These are phyloP conservation scores for Echium plantagineum DNA, from an alignment of 257 asterid genomes.

Conservation along the genomic window DNA sequence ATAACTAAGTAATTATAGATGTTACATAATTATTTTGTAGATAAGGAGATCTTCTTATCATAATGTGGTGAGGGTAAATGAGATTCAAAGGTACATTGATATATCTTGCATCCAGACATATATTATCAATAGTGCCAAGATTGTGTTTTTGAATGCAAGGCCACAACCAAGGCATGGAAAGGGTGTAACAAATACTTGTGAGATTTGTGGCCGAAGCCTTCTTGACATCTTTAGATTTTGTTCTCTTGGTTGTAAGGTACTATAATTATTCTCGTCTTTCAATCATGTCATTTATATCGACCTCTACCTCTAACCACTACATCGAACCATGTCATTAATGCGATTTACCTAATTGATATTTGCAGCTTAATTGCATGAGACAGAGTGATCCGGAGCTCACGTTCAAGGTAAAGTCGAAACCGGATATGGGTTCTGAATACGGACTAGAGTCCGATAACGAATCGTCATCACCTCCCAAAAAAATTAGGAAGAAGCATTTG, in stretches of 20 bases:
- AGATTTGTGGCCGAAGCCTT: conserved; percentile 4
- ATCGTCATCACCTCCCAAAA: conserved; percentile 23
- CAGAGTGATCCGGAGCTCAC: conserved; percentile 38
- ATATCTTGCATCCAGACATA: conserved; percentile 4
- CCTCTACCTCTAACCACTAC: no score
- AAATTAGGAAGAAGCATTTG: conserved; percentile 16
- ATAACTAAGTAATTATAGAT: no score
- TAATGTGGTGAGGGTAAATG: conserved; percentile 6
- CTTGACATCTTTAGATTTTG: conserved; percentile 3
- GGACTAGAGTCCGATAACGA: conserved; percentile 31
- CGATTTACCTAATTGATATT: neutral
- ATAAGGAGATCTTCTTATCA: conserved; percentile 4
- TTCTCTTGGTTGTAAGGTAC: conserved; percentile 7
- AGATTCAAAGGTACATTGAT: conserved; percentile 4
- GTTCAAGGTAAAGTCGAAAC: conserved; percentile 24
- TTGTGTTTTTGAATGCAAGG: conserved; percentile 4
- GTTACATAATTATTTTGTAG: neutral
- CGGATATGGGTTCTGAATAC: conserved; percentile 15
- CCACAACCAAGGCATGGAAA: conserved; percentile 3
- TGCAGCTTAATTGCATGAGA: conserved; percentile 46
- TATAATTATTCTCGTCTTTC: no score
- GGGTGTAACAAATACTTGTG: conserved; percentile 3
- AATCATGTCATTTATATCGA: no score
- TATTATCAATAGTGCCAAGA: conserved; percentile 3
- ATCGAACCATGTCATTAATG: no score